Evolutionary conservation across 2,329 filamentous ascomycete species (phyloP), one percentile per base, ranked within the genome.

Genomic region (Pseudocercospora eumusae): DNA sequence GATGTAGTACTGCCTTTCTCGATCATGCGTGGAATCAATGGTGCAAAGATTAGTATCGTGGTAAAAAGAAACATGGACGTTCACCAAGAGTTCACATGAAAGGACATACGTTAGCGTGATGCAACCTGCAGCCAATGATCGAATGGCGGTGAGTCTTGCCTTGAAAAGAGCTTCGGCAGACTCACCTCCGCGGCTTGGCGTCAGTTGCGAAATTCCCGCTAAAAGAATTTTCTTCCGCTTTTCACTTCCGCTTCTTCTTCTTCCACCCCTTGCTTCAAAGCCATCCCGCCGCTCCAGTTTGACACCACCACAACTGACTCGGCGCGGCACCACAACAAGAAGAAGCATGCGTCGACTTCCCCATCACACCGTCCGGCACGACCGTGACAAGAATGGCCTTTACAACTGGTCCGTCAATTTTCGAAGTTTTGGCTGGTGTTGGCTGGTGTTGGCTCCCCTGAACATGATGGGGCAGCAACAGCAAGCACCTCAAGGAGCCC

Each of bases 241-340:
- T 15, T 40, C 15, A 40, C 15, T 40, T 18, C 15, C 36, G n/a
- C 36, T 40, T 40, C 15, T 18, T 40, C 15, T 1, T 3, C 6
- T 11, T 15, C 7, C 27, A 28, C 21, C 13, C 36, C n/a, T 21
- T 18, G 50, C 27, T 18, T 21, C 28, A 20, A n/a, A 3, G 7
- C 27, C 27, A 20, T 36, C 15, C 7, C 8, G 15, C 5, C 18
- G 15, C 27, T 54, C 31, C 28, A 28, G 27, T 28, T 20, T n/a
- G 10, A 31, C 18, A 15, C 18, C 68, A 72, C n/a, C 80, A 80
- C n/a, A 64, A 66, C 7, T 80, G 31, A 33, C 28, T 9, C 11
- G 28, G 8, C 28, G 28, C 28, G 10, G 2, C 28, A 10, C 9
- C 28, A 11, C 31, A 33, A 33, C 31, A 11, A 33, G 13, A 15